phyloP scores from a whole-genome alignment of 495 filamentous ascomycete genomes.

The Penicillium psychrofluorescens region DNA sequence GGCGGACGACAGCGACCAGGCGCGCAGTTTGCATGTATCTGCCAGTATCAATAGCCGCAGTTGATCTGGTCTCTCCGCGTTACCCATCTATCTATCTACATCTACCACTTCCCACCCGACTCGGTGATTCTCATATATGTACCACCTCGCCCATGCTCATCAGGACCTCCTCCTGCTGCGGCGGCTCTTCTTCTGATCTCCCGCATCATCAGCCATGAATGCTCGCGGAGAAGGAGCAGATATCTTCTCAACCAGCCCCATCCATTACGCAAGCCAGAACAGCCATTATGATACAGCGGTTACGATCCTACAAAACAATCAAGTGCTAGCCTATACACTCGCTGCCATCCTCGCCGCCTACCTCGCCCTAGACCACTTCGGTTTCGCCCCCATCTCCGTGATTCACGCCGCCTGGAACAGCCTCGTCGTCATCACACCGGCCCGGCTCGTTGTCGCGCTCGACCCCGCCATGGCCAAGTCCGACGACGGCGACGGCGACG shows the following conservation, averaged over 20 bases:
- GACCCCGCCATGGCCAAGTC: slow-evolving; percentile 35
- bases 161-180: slow-evolving; percentile 14
- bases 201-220: slow-evolving; percentile 31
- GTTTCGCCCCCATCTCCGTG: slow-evolving; percentile 20
- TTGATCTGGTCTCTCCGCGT: too few relatives aligned
- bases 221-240: slow-evolving; percentile 28
- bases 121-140: too few relatives aligned
- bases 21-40: slow-evolving; percentile 16
- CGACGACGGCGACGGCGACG: slow-evolving; percentile 13
- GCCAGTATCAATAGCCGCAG: too few relatives aligned
- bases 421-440: slow-evolving; percentile 54
- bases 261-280: slow-evolving; percentile 13
- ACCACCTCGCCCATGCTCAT: slow-evolving; percentile 11
- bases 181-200: slow-evolving; percentile 3
- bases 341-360: slow-evolving; percentile 17
- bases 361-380: slow-evolving; percentile 22
- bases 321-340: slow-evolving; percentile 16
- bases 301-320: slow-evolving; percentile 19
- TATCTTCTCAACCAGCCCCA: slow-evolving; percentile 25
- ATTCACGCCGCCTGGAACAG: slow-evolving; percentile 49
- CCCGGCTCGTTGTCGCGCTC: slow-evolving; percentile 50
- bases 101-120: background rate
- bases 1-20: slow-evolving; percentile 18
- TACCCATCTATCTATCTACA: background rate
- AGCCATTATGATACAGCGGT: slow-evolving; percentile 30